phyloP scores from a whole-genome alignment of 1,284 basidiomycete genomes.

The Violaceomyces palustris region DNA sequence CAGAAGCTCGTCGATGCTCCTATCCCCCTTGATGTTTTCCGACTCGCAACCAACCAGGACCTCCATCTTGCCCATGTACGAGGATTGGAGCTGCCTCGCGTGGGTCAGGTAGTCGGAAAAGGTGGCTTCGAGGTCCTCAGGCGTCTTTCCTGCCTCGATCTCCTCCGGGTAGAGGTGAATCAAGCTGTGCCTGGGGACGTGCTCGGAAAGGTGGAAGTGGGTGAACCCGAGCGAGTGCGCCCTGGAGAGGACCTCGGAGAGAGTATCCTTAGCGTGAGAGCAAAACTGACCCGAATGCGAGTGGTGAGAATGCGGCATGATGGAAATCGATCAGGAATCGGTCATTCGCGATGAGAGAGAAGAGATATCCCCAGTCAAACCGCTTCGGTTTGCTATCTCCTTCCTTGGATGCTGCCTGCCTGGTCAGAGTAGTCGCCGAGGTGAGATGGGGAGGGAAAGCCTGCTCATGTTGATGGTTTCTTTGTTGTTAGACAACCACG shows the following conservation, averaged over 20 bases:
- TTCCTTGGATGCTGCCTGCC: too few relatives aligned
- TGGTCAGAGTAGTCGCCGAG: too few relatives aligned
- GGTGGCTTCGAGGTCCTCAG: slow-evolving; percentile 59
- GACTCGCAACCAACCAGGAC: slow-evolving; percentile 89
- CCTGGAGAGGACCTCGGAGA: slow-evolving; percentile 73
- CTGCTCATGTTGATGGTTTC: too few relatives aligned
- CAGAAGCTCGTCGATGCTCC: background rate
- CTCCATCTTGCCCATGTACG: slow-evolving; percentile 56
- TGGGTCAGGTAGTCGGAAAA: slow-evolving; percentile 69
- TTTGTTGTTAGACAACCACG: too few relatives aligned
- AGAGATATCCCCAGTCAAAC: too few relatives aligned
- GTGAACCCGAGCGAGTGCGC: slow-evolving; percentile 75
- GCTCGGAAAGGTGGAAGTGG: slow-evolving; percentile 86
- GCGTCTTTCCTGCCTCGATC: slow-evolving; percentile 55
- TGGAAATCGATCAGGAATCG: background rate
- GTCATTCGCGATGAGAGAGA: too few relatives aligned
- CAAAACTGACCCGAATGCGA: slow-evolving; percentile 97
- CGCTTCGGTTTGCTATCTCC: too few relatives aligned
- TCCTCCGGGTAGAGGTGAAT: slow-evolving; percentile 93
- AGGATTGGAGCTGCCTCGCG: slow-evolving; percentile 67
- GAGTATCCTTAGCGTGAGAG: slow-evolving; percentile 71
- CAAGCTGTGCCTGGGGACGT: slow-evolving; percentile 76
- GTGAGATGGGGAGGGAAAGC: too few relatives aligned
- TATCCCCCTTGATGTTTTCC: slow-evolving; percentile 65
- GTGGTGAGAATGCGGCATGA: slow-evolving; percentile 74